Evolutionary conservation across 495 filamentous ascomycete genomes (phyloP), one percentile per base, ranked within the genome.

Genomic region (Patellaria atrata): DNA sequence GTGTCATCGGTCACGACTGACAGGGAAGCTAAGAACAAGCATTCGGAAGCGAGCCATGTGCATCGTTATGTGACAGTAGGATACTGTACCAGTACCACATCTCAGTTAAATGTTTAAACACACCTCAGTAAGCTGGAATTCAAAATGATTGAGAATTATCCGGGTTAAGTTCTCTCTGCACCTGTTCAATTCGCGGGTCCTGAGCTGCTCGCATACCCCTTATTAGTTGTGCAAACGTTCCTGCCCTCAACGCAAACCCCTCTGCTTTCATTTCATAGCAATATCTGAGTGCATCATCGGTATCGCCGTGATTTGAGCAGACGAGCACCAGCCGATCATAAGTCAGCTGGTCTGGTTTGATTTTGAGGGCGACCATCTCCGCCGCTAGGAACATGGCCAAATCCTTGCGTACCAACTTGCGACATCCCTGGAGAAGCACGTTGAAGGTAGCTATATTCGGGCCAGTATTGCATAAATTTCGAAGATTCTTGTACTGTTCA

Each of bases 311-410:
- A 11, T 59, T 49, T 11, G 77, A 43, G 46, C 77, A 82, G 38
- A 78, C 66, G 13, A 77, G 54, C 24, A 87, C 70, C 12, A 91
- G 50, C 18, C 67, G 58, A 43, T 87, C 77, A 45, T 81, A 82
- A 2, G 77, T 82, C 25, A 60, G 43, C 12, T 50, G 45, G 33
- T 78, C 61, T 1, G 82, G 75, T 13, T 60, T 44, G 19, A 87
- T 54, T 6, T 61, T 59, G 24, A 78, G 61, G 14, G 68, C 64
- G 1, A 69, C 56, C 75, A 92, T 86, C 51, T 93, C 86, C 11
- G 67, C 62, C 11, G 75, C 66, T 1, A 89, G 44, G 47, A 82
- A 82, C 57, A 76, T 73, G 34, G 73, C 75, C 1, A 64, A 51
- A 30, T 68, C 65, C 34, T 66, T 69, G 27, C 63, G 59, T 13